phyloP scores from a whole-genome alignment of 2,329 filamentous ascomycete genomes.

The Neopestalotiopsis sp. region DNA sequence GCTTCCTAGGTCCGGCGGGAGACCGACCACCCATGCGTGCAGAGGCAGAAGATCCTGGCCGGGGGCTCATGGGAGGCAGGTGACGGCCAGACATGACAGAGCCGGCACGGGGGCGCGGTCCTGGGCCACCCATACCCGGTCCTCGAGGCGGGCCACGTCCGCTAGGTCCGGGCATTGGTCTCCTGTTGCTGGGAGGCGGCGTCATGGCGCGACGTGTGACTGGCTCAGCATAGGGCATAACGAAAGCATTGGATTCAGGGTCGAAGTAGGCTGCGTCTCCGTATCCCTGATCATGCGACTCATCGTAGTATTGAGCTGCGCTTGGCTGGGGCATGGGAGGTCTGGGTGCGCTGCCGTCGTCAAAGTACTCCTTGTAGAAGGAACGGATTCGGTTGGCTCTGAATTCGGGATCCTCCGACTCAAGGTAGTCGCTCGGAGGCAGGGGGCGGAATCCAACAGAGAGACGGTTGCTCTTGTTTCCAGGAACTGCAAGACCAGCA shows the following conservation, averaged over 20 bases:
- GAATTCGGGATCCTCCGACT: constrained; percentile 88
- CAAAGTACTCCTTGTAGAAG: constrained; percentile 99
- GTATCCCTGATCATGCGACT: constrained; percentile 71
- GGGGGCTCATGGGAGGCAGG: constrained; percentile 37
- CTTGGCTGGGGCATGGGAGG: constrained; percentile 28
- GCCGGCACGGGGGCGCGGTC: constrained; percentile 50
- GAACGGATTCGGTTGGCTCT: constrained; percentile 96
- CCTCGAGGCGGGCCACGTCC: constrained; percentile 34
- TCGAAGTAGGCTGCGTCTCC: constrained; percentile 73
- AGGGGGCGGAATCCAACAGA: constrained; percentile 81
- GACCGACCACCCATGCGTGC: constrained; percentile 42
- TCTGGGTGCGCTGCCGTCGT: constrained; percentile 67
- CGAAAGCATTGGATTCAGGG: constrained; percentile 71
- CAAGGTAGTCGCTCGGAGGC: constrained; percentile 79
- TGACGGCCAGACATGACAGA: constrained; percentile 50
- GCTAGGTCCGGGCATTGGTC: constrained; percentile 39
- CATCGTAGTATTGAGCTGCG: constrained; percentile 68
- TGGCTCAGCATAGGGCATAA: constrained; percentile 84
- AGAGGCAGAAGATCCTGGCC: constrained; percentile 43
- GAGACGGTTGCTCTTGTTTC: constrained; percentile 60
- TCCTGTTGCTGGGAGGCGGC: constrained; percentile 68
- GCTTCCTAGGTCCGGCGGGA: constrained; percentile 43
- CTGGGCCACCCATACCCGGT: constrained; percentile 24
- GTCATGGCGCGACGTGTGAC: constrained; percentile 93
- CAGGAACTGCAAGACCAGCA: constrained; percentile 57